Conservation (phyloP, 225 moss, liverwort and hornwort species). For the Antitrichia curtipendula region DNA sequence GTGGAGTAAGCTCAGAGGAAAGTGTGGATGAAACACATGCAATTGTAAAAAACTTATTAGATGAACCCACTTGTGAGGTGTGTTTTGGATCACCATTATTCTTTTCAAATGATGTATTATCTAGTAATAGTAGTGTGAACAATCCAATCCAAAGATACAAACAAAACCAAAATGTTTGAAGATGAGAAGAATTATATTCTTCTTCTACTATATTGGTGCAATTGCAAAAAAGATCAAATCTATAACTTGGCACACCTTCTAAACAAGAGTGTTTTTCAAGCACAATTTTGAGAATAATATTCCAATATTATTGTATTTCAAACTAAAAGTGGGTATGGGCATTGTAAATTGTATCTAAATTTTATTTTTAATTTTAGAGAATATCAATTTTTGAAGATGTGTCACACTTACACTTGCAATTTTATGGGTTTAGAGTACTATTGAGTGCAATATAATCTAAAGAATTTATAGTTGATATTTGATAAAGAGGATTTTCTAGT, state of each 20-base stretch:
- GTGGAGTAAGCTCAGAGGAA: background rate
- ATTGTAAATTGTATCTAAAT: background rate
- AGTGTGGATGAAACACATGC: background rate
- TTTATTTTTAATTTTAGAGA: fast-evolving
- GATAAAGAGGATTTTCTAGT: background rate
- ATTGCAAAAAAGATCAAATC: background rate
- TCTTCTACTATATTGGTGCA: background rate
- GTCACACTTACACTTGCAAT: fast-evolving
- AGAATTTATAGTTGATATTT: background rate
- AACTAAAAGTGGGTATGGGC: background rate
- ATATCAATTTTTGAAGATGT: background rate
- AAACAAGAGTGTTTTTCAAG: fast-evolving
- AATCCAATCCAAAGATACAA: background rate
- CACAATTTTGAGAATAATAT: background rate
- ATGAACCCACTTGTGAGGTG: background rate
- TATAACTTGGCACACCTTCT: no score
- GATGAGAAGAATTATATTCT: background rate
- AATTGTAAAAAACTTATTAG: background rate
- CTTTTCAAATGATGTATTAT: background rate
- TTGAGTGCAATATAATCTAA: background rate
- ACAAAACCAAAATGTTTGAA: background rate
- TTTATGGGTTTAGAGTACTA: background rate
- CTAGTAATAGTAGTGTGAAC: background rate
- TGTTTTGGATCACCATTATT: background rate
- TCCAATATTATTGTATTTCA: background rate